phyloP scores from a whole-genome alignment of 108 stramenopile genomes.

The Pelagomonas calceolata region DNA sequence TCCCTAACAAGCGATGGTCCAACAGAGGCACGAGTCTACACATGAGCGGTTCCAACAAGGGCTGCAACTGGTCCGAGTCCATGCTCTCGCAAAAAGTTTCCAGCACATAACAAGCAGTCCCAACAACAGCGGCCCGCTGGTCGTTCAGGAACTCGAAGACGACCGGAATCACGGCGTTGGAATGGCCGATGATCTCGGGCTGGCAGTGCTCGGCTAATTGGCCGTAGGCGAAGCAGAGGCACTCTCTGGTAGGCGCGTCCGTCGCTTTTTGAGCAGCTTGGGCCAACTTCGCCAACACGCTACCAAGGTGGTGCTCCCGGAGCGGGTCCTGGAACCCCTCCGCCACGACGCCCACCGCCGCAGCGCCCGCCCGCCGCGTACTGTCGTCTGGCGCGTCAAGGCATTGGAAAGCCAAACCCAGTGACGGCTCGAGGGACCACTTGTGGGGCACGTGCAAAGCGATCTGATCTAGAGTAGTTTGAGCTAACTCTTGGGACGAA shows the following conservation, averaged over 20 bases:
- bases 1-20: conserved; percentile 70
- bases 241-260: conserved; percentile 79
- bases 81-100: conserved; percentile 97
- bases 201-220: conserved; percentile 95
- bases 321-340: conserved; percentile 81
- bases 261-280: conserved; percentile 64
- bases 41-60: conserved; percentile 76
- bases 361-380: conserved; percentile 86
- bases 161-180: conserved; percentile 77
- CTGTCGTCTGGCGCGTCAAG: conserved; percentile 56
- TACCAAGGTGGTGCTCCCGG: conserved; percentile 53
- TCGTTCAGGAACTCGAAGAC: conserved; percentile 85
- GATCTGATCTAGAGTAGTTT: conserved; percentile 84
- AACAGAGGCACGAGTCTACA: conserved; percentile 77
- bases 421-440: conserved; percentile 73
- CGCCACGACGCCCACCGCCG: conserved; percentile 84
- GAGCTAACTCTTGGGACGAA: conserved; percentile 82
- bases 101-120: conserved; percentile 88
- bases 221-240: conserved; percentile 91
- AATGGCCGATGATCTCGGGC: conserved; percentile 82
- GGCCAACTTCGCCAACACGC: conserved; percentile 58
- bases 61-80: conserved; percentile 80
- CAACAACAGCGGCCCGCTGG: conserved; percentile 67
- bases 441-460: conserved; percentile 90
- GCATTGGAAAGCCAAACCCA: conserved; percentile 68